A percentile compares a stretch with the other conserved stretches of the same genome.
phyloP scores from a whole-genome alignment of 2,329 filamentous ascomycete genomes.

The Monosporascus sp. region DNA sequence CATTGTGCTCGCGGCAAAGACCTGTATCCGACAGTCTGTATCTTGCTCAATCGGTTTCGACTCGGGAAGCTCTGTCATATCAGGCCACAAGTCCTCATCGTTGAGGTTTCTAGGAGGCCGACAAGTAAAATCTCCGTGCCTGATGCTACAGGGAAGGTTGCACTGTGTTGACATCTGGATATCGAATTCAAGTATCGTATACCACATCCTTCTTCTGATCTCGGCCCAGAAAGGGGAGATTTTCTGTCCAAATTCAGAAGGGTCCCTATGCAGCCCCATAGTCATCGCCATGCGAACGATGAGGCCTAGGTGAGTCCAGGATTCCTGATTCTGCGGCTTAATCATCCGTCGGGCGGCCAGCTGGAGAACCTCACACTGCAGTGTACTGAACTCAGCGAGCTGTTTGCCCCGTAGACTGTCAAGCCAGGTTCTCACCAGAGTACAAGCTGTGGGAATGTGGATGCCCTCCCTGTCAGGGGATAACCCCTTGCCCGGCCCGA shows the following conservation, averaged over 20 bases:
- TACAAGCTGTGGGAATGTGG: conserved; percentile 51
- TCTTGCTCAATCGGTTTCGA: conserved; percentile 45
- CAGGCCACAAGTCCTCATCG: conserved; percentile 42
- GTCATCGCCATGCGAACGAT: conserved; percentile 54
- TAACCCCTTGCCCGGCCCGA: conserved; percentile 44
- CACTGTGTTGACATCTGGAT: conserved; percentile 48
- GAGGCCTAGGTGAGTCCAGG: conserved; percentile 50
- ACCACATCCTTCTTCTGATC: conserved; percentile 50
- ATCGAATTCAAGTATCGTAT: conserved; percentile 51
- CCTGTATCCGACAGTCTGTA: conserved; percentile 49
- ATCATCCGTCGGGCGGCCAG: conserved; percentile 48
- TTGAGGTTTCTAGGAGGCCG: conserved; percentile 48
- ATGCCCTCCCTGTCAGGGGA: conserved; percentile 50
- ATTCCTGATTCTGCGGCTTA: conserved; percentile 40
- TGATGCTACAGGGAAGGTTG: conserved; percentile 45
- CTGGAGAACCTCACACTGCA: conserved; percentile 50
- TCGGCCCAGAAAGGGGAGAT: conserved; percentile 48
- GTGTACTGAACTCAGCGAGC: conserved; percentile 44
- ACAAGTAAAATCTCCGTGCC: conserved; percentile 50
- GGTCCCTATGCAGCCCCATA: conserved; percentile 53
- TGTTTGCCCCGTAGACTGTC: conserved; percentile 47
- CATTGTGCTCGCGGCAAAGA: conserved; percentile 47
- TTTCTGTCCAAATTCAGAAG: conserved; percentile 44
- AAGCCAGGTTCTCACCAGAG: conserved; percentile 49
- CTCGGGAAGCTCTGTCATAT: conserved; percentile 43